These are phyloP conservation scores for Gossypium bickii DNA, from an alignment of 345 rosid species.

Conservation along the genomic window DNA sequence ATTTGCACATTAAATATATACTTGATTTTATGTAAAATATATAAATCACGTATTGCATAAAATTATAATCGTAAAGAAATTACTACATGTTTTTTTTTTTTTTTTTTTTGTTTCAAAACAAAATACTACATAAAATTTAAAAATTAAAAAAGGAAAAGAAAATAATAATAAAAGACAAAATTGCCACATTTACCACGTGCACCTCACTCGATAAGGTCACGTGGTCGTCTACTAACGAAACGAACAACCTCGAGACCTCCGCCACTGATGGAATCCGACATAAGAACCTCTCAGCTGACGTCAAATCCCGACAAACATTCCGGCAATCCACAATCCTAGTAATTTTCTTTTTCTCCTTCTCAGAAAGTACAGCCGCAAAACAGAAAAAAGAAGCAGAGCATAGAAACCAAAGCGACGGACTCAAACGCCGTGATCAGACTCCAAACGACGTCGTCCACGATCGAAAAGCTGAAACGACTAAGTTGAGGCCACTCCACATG, in stretches of 20 bases:
- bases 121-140: background rate
- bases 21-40: too few species aligned
- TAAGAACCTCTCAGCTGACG: background rate
- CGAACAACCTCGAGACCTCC: background rate
- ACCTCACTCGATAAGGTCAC: background rate
- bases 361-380: constrained; percentile 80
- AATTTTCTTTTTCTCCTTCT: background rate
- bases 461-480: constrained; percentile 29
- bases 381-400: constrained; percentile 84
- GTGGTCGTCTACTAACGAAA: background rate
- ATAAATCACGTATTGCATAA: too few species aligned
- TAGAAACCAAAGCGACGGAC: constrained; percentile 82
- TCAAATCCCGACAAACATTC: background rate
- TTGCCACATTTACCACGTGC: background rate
- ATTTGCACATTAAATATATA: too few species aligned
- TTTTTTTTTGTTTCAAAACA: too few species aligned
- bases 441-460: constrained; percentile 71
- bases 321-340: background rate
- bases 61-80: too few species aligned
- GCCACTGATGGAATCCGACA: background rate
- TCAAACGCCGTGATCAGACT: constrained; percentile 65
- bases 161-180: background rate
- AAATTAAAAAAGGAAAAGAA: background rate
- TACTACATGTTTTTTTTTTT: too few species aligned
- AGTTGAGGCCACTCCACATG: constrained; percentile 30